Evolutionary conservation across 164 flowering plant species (phyloP).

Genomic region (Annona cherimola): DNA sequence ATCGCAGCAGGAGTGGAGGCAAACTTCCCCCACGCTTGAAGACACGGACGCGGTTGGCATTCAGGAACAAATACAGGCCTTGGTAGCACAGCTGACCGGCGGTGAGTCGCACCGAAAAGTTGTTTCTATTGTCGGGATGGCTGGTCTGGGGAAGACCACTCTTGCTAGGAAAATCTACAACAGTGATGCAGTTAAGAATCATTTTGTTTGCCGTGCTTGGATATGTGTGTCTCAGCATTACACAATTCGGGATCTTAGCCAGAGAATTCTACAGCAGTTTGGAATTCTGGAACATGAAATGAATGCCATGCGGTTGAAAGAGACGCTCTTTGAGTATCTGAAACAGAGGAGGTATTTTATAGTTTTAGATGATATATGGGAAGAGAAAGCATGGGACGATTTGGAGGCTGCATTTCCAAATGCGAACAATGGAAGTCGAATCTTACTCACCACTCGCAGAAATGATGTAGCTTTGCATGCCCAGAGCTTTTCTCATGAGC

Average conservation of each 20-base stretch:
- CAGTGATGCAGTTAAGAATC: conserved; percentile 4
- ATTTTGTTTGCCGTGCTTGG: conserved; percentile 21
- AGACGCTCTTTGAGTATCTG: neutral
- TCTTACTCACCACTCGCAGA: conserved; percentile 37
- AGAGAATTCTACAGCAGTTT: too few species aligned
- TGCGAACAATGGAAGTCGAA: conserved; percentile 28
- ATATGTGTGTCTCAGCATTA: neutral
- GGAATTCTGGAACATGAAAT: too few species aligned
- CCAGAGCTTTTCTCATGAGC: neutral
- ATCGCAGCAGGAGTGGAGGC: neutral
- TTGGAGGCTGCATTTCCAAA: conserved; percentile 33
- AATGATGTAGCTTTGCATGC: neutral
- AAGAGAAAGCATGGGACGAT: conserved; percentile 31
- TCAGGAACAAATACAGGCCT: neutral
- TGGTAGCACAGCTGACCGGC: neutral
- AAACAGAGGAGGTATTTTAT: conserved; percentile 20
- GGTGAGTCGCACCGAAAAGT: conserved; percentile 2
- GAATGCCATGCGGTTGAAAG: neutral
- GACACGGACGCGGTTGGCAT: neutral
- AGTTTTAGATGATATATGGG: conserved; percentile 55
- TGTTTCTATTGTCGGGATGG: conserved; percentile 15
- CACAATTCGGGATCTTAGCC: too few species aligned
- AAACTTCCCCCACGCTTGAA: neutral
- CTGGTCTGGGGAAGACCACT: conserved; percentile 21
- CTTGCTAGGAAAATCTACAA: conserved; percentile 24